phyloP scores from a whole-genome alignment of 1,139 yeast genomes.

The Schwanniomyces etchellsii region DNA sequence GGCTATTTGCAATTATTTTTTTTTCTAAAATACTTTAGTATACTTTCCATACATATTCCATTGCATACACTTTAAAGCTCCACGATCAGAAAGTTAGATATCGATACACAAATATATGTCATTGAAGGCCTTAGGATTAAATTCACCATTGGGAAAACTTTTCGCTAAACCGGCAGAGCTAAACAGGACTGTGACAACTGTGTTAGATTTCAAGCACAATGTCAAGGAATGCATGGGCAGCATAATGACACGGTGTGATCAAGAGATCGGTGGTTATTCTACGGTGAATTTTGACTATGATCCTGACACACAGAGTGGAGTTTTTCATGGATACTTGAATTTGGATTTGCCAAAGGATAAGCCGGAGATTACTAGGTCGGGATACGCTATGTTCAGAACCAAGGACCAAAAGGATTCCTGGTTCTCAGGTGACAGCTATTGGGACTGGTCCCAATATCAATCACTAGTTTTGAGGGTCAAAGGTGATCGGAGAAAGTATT shows the following conservation, averaged over 20 bases:
- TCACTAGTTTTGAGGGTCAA: constrained; percentile 65
- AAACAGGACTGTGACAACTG: constrained; percentile 28
- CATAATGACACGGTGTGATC: constrained; percentile 61
- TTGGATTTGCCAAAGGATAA: constrained; percentile 68
- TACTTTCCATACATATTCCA: too few species aligned
- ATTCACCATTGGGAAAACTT: constrained; percentile 30
- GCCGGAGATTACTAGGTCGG: constrained; percentile 66
- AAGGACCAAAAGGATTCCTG: constrained; percentile 52
- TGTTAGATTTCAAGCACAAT: constrained; percentile 52
- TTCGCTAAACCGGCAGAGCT: constrained; percentile 29
- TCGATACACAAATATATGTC: constrained; percentile 27
- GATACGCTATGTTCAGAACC: constrained; percentile 86
- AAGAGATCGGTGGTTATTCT: constrained; percentile 74
- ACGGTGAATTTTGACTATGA: constrained; percentile 51
- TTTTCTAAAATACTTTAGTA: too few species aligned
- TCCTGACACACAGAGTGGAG: constrained; percentile 38
- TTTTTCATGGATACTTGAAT: constrained; percentile 67
- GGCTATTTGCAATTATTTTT: too few species aligned
- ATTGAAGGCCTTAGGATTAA: constrained; percentile 38
- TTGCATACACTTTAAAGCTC: too few species aligned
- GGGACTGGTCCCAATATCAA: constrained; percentile 61
- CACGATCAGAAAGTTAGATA: too few species aligned
- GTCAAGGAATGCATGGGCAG: constrained; percentile 36
- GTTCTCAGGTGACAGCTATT: constrained; percentile 40
- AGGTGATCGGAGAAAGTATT: constrained; percentile 71